phyloP scores from a whole-genome alignment of 176 grass and related monocot species.

The Thalia dealbata region DNA sequence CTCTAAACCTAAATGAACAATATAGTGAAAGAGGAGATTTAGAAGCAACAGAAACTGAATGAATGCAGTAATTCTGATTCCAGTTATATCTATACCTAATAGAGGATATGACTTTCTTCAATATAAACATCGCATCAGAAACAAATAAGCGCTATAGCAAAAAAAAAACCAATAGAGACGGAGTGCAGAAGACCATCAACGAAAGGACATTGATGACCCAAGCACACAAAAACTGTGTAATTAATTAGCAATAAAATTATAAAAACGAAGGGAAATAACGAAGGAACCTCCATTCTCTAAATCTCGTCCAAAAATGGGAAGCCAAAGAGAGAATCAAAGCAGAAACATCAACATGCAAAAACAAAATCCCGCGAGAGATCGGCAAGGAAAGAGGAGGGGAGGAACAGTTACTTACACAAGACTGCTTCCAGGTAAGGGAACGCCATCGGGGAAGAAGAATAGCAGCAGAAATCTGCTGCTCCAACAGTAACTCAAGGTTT shows the following conservation, averaged over 20 bases:
- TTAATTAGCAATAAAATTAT: background rate
- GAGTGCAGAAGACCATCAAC: background rate
- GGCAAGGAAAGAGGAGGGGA: background rate
- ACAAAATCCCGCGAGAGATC: background rate
- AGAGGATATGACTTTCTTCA: background rate
- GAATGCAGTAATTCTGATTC: background rate
- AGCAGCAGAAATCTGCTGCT: background rate
- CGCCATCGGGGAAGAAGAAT: conserved; percentile 31
- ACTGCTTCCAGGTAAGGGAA: conserved; percentile 20
- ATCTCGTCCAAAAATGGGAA: background rate
- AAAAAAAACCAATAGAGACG: background rate
- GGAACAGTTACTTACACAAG: background rate
- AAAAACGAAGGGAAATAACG: background rate
- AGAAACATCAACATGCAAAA: background rate
- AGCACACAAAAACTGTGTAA: background rate
- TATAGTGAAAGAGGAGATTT: conserved; percentile 19
- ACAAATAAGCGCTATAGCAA: no score
- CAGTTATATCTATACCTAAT: background rate
- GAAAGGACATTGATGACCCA: background rate
- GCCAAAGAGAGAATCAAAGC: background rate
- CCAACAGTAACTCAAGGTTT: background rate
- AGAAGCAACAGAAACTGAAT: background rate
- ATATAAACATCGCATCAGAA: background rate
- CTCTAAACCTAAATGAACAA: background rate
- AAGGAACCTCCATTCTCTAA: background rate